These are phyloP conservation scores for Cladosporium colombiae DNA, from an alignment of 2,329 filamentous ascomycete genomes.

Conservation along the genomic window DNA sequence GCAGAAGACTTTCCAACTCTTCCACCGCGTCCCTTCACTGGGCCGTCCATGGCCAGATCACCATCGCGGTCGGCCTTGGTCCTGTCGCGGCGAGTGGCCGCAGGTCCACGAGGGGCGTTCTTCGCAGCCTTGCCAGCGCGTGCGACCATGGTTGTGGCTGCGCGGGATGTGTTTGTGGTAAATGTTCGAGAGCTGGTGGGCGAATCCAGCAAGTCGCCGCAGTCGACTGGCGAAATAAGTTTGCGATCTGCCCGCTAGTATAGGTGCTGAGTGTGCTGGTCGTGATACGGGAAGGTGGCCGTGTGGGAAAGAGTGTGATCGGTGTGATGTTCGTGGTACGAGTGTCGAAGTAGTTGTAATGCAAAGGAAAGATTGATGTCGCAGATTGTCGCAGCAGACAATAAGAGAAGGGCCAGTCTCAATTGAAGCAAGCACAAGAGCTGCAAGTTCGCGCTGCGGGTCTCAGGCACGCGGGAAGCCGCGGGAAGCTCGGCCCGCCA, in stretches of 20 bases:
- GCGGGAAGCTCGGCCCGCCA: background rate
- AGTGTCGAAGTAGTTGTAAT: constrained; percentile 6
- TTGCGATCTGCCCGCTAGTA: background rate
- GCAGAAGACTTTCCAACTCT: constrained; percentile 30
- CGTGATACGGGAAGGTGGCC: background rate
- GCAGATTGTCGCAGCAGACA: constrained; percentile 11
- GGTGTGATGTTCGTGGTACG: constrained; percentile 4
- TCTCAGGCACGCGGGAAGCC: background rate
- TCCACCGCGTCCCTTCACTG: constrained; percentile 36
- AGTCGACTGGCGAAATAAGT: background rate
- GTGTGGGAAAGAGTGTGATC: constrained; percentile 6
- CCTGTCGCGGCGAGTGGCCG: constrained; percentile 22
- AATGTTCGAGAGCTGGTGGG: background rate
- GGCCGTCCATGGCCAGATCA: constrained; percentile 60
- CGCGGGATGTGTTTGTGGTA: background rate
- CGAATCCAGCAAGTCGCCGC: constrained; percentile 9
- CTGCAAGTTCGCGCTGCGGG: constrained; percentile 2
- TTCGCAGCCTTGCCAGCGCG: constrained; percentile 20
- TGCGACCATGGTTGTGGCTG: constrained; percentile 22
- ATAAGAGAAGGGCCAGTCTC: constrained; percentile 5
- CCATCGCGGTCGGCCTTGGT: constrained; percentile 57
- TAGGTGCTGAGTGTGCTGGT: background rate
- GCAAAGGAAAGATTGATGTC: constrained; percentile 10
- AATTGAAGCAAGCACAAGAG: constrained; percentile 6
- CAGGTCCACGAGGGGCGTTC: constrained; percentile 26